A percentile compares a stretch with the other conserved stretches of the same genome.
Conservation (phyloP, 768 basidiomycete genomes). For the Lactarius pseudohatsudake region DNA sequence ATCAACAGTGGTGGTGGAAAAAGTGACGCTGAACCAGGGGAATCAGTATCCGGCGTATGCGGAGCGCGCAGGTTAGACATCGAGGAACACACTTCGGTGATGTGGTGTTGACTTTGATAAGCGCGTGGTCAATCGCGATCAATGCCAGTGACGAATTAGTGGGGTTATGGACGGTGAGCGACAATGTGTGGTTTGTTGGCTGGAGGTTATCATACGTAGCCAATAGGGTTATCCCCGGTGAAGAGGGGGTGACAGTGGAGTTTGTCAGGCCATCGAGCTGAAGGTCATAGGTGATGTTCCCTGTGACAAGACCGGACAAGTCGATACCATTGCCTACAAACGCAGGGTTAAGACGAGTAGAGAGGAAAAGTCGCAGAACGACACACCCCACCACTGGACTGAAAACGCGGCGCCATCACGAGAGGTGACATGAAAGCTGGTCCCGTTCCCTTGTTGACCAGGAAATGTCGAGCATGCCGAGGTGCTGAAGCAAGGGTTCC, state of each 20-base stretch:
- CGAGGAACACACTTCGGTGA: constrained; percentile 37
- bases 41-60: constrained; percentile 28
- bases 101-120: constrained; percentile 43
- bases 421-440: constrained; percentile 62
- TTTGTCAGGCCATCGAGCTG: constrained; percentile 44
- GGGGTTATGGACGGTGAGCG: constrained; percentile 49
- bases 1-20: constrained; percentile 39
- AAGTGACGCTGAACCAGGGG: constrained; percentile 38
- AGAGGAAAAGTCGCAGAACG: neutral
- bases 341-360: neutral
- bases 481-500: constrained; percentile 61
- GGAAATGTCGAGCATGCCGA: constrained; percentile 47
- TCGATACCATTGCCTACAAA: constrained; percentile 61
- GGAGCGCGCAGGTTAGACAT: constrained; percentile 4
- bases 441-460: constrained; percentile 52
- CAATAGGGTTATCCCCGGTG: constrained; percentile 41
- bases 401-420: constrained; percentile 54
- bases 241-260: constrained; percentile 31
- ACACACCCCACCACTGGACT: constrained; percentile 63
- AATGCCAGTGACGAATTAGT: constrained; percentile 36
- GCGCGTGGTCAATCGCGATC: constrained; percentile 58
- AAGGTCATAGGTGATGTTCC: constrained; percentile 35
- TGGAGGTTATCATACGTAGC: constrained; percentile 48
- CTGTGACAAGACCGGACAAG: constrained; percentile 51
- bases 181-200: constrained; percentile 53